Base-by-base conservation (phyloP, 306 rosid species). In the Alnus glutinosa region DNA sequence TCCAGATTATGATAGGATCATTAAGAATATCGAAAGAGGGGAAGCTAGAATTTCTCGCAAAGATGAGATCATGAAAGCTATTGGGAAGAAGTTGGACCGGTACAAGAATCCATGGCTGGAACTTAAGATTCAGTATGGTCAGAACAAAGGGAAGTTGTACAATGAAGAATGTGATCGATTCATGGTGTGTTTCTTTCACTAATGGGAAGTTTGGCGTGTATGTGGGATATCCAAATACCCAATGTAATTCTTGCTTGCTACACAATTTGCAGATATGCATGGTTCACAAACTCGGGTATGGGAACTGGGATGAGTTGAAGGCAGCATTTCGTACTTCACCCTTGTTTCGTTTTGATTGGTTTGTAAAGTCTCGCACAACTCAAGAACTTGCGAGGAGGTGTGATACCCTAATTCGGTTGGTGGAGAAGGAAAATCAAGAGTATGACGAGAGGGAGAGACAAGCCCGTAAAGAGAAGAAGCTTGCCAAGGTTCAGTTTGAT, bases 71-170 rank as follows among this genome's bases (percentile, higher is more conserved):
- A 95, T 91, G 99, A 95, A 95, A 82, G 99, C 99, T 72, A 91
- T 95, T 79, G 99, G 97, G 73, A 95, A 95, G 90, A 95, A 95
- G 86, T 82, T 95, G 89, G 97, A 92, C 77, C 97, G 98, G 75
- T 95, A 95, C 89, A 95, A 93, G 91, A 95, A 95, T 87, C 99
- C 99, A 15, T 95, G 99, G 99, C 86, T 95, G 75, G 99, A 95
- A 87, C 84, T 95, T 78, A 95, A 95, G 88, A 92, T 95, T 86
- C 96, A 87, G 58, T 95, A 95, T 79, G 99, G 99, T 69, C 99
- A 95, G 85, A 95, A 95, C 89, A 95, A 95, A 75, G 99, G 99
- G 79, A 95, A 95, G 85, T 80, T 93, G 76, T 95, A 93, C 87
- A 95, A 95, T 49, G 99, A 95, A 91, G 99, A 95, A 91, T 95